Conservation (phyloP, 371 early-diverging fungal genomes). For the Mucor indicus region DNA sequence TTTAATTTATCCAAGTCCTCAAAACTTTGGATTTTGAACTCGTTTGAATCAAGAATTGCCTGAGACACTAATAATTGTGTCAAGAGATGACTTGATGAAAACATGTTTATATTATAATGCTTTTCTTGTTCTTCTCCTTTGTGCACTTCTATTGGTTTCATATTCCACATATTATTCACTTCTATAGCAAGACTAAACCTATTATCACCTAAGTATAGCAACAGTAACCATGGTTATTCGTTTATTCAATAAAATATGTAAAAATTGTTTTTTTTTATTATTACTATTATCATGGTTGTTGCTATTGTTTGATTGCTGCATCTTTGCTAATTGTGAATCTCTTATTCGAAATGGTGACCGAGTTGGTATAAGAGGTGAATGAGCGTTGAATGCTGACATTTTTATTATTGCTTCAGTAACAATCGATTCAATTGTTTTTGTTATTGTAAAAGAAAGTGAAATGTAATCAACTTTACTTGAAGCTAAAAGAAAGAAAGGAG, state of each 20-base stretch:
- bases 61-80: conserved; percentile 59
- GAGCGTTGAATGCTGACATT: background rate
- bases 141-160: conserved; percentile 12
- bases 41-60: conserved; percentile 59
- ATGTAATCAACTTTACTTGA: no score
- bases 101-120: conserved; percentile 7
- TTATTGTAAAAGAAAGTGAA: no score
- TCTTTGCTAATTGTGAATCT: conserved; percentile 17
- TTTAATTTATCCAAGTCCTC: conserved; percentile 53
- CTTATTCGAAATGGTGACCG: conserved; percentile 25
- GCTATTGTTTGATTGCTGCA: conserved; percentile 7
- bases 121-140: conserved; percentile 21
- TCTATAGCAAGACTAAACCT: conserved; percentile 28
- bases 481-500: background rate
- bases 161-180: conserved; percentile 31
- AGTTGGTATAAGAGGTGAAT: conserved; percentile 11
- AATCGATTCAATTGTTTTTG: no score
- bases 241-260: background rate
- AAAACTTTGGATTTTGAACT: conserved; percentile 48
- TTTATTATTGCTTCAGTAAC: no score
- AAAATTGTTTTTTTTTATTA: no score
- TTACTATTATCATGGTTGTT: no score
- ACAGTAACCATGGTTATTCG: no score
- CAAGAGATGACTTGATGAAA: conserved; percentile 29
- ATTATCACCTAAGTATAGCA: background rate